These are phyloP conservation scores for Colletotrichum tamarilloi DNA, from an alignment of 2,329 filamentous ascomycete genomes.

Conservation along the genomic window DNA sequence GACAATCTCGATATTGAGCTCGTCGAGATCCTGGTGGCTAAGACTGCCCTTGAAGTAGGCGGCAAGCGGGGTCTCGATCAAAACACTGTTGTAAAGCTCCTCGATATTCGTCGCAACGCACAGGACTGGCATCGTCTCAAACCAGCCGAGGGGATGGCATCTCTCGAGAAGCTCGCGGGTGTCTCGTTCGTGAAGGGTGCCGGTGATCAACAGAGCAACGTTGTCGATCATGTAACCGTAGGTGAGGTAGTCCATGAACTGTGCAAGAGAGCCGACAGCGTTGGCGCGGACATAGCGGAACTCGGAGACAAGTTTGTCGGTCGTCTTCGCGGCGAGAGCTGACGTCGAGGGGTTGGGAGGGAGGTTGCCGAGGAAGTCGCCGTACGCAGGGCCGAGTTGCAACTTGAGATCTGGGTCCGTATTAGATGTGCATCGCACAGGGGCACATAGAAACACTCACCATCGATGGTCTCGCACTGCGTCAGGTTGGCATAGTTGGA, in stretches of 20 bases:
- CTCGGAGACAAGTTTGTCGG: slow-evolving; percentile 97
- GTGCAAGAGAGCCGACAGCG: slow-evolving; percentile 87
- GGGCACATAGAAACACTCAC: slow-evolving; percentile 58
- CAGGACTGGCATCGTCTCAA: slow-evolving; percentile 98
- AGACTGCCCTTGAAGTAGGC: slow-evolving; percentile 98
- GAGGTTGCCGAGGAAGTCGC: slow-evolving; percentile 93
- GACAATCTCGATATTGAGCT: slow-evolving; percentile 99
- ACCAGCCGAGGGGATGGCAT: slow-evolving; percentile 98
- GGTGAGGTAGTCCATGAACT: slow-evolving; percentile 98
- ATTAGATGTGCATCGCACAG: slow-evolving; percentile 30
- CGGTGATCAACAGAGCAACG: slow-evolving; percentile 96
- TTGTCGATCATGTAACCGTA: slow-evolving; percentile 99
- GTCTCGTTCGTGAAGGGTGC: slow-evolving; percentile 96
- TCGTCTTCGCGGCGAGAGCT: slow-evolving; percentile 91
- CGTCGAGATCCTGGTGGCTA: slow-evolving; percentile 95
- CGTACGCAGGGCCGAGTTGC: slow-evolving; percentile 95
- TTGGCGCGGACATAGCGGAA: slow-evolving; percentile 97
- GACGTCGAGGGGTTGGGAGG: slow-evolving; percentile 98
- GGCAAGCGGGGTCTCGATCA: slow-evolving; percentile 95
- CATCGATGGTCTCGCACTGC: slow-evolving; percentile 97
- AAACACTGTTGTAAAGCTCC: slow-evolving; percentile 96
- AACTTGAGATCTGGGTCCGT: slow-evolving; percentile 85
- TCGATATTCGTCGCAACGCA: slow-evolving; percentile 99
- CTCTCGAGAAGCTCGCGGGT: slow-evolving; percentile 94
- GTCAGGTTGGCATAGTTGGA: slow-evolving; percentile 95